Evolutionary conservation across 805 yeast species (phyloP), one percentile per base, ranked within the genome.

Genomic region (Zygosaccharomyces rouxii): DNA sequence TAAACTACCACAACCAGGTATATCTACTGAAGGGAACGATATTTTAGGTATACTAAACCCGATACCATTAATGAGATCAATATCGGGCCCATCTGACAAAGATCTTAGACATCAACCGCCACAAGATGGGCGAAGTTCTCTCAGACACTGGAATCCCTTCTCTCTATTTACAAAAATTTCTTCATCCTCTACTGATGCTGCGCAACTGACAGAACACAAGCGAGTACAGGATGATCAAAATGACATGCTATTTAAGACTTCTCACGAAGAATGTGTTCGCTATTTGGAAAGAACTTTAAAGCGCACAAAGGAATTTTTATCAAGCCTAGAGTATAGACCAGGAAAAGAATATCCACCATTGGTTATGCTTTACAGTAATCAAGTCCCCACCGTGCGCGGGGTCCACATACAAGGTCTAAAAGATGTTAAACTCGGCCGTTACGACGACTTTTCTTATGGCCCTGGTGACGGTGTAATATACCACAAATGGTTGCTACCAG

Each of bases 391-490:
- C 0, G 90, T 88, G 3, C 75, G 94, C 45, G 95, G 92, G 6
- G 84, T 88, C 2, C 70, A 81, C 46, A 94, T 89, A 1, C 63
- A 72, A 28, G 78, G 83, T 5, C 62, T 62, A 9, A 77, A 83
- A 38, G 94, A 81, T 31, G 81, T 90, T 50, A 74, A 70, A 49
- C 73, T 76, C 35, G 96, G 96, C 3, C 77, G 80, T 54, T 89
- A 86, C 68, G 80, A 77, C 53, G 83, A 86, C 57, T 84, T 88
- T 57, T 80, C 77, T 57, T 89, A 87, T 59, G 96, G 95, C 0
- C 87, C 88, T 4, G 97, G 97, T 13, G 97, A 90, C 64, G 97
- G 97, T 38, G 97, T 90, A 16, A 88, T 88, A 1, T 86, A 86
- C 66, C 86, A 84, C 55, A 79, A 79, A 53, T 84, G 89, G 85